phyloP scores from a whole-genome alignment of 2,329 filamentous ascomycete species.

The Teratosphaeria gauchensis region DNA sequence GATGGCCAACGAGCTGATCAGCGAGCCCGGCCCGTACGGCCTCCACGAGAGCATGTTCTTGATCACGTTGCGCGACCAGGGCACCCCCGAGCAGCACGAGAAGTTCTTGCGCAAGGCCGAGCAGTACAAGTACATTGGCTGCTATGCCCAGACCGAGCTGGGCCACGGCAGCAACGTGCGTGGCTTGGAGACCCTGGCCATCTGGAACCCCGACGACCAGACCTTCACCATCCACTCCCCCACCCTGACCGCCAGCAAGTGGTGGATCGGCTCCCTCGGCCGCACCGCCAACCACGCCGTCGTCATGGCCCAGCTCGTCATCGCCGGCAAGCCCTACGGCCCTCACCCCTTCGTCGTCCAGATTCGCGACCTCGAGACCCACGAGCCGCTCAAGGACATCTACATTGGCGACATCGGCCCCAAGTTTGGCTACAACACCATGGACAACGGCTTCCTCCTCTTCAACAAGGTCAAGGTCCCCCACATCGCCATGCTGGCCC shows the following conservation, averaged over 20 bases:
- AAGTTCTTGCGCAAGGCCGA: conserved; percentile 60
- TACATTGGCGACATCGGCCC: conserved; percentile 74
- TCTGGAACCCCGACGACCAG: conserved; percentile 63
- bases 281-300: conserved; percentile 67
- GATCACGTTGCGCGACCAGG: conserved; percentile 61
- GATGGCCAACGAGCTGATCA: conserved; percentile 58
- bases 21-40: conserved; percentile 64
- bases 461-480: conserved; percentile 69
- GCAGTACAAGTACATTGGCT: conserved; percentile 64
- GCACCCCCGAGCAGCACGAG: conserved; percentile 63
- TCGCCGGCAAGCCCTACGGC: conserved; percentile 58
- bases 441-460: conserved; percentile 73
- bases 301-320: conserved; percentile 67
- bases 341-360: conserved; percentile 73
- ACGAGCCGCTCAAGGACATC: conserved; percentile 57
- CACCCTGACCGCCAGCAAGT: conserved; percentile 65
- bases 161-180: conserved; percentile 71
- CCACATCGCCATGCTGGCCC: conserved; percentile 62
- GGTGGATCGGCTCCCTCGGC: conserved; percentile 76
- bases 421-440: conserved; percentile 40
- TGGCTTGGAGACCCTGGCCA: conserved; percentile 62
- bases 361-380: conserved; percentile 60
- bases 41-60: conserved; percentile 64
- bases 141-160: conserved; percentile 72
- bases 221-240: conserved; percentile 68